Percentiles rank a stretch among this genome's conserved stretches.
Conservation (phyloP, 352 stramenopile genomes). For the Pythium insidiosum region DNA sequence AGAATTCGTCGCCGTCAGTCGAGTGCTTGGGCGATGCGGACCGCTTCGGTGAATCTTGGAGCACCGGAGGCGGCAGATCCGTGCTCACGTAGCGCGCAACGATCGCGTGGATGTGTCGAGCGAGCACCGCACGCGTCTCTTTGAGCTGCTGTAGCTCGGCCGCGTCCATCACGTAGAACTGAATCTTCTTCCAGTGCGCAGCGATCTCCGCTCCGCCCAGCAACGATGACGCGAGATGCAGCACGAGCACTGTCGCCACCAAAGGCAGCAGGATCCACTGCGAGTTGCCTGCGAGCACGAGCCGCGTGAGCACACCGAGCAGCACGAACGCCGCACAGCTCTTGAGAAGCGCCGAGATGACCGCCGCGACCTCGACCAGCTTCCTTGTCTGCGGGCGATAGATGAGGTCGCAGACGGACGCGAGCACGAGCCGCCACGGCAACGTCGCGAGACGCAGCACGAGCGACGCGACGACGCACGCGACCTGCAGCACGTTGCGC, state of each 20-base stretch:
- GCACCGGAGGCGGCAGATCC: slow-evolving; percentile 48
- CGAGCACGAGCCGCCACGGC: slow-evolving; percentile 34
- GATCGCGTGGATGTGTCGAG: slow-evolving; percentile 56
- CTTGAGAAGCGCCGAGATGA: slow-evolving; percentile 25
- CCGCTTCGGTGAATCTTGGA: slow-evolving; percentile 46
- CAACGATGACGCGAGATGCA: slow-evolving; percentile 26
- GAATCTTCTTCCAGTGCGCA: slow-evolving; percentile 57
- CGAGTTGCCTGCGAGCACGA: slow-evolving; percentile 19
- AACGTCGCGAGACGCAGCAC: slow-evolving; percentile 30
- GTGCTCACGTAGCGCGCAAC: slow-evolving; percentile 59
- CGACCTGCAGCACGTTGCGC: slow-evolving; percentile 34
- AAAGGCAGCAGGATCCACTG: slow-evolving; percentile 22
- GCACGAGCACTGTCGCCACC: slow-evolving; percentile 20
- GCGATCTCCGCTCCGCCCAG: slow-evolving; percentile 33
- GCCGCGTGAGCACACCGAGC: slow-evolving; percentile 24
- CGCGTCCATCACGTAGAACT: slow-evolving; percentile 70
- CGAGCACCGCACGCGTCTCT: slow-evolving; percentile 39
- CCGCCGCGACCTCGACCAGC: slow-evolving; percentile 18
- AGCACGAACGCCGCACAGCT: slow-evolving; percentile 24
- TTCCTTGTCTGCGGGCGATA: slow-evolving; percentile 26
- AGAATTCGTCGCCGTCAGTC: slow-evolving; percentile 45
- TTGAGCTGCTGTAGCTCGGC: slow-evolving; percentile 42
- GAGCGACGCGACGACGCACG: slow-evolving; percentile 31
- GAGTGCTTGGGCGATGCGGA: slow-evolving; percentile 19
- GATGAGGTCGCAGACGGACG: slow-evolving; percentile 41